phyloP scores from a whole-genome alignment of 2,329 filamentous ascomycete species.

The Cladosporium sp. region DNA sequence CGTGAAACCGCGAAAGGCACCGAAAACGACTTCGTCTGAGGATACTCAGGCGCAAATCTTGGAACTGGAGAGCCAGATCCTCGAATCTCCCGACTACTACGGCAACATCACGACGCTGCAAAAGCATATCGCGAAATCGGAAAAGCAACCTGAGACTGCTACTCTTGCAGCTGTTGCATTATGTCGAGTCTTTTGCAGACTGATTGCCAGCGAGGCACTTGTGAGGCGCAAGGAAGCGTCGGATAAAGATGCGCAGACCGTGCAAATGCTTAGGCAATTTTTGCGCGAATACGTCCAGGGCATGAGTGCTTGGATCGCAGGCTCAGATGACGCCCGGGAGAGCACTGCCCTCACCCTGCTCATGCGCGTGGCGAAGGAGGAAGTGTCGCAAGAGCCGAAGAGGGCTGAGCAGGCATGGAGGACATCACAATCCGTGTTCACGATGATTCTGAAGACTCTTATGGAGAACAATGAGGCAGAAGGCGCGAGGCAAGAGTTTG shows the following conservation, averaged over 20 bases:
- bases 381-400: constrained; percentile 51
- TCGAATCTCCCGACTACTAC: constrained; percentile 83
- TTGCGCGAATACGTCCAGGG: constrained; percentile 56
- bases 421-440: constrained; percentile 51
- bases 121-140: constrained; percentile 44
- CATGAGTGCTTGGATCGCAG: constrained; percentile 55
- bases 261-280: constrained; percentile 70
- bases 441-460: constrained; percentile 56
- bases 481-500: constrained; percentile 63
- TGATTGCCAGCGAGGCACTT: constrained; percentile 69
- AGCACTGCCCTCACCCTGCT: constrained; percentile 67
- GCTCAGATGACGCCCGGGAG: constrained; percentile 55
- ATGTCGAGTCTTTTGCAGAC: constrained; percentile 76
- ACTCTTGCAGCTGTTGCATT: constrained; percentile 67
- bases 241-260: constrained; percentile 68
- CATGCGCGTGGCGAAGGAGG: constrained; percentile 79
- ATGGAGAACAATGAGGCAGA: constrained; percentile 53
- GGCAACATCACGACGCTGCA: constrained; percentile 79
- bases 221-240: constrained; percentile 57
- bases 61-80: constrained; percentile 69
- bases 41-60: constrained; percentile 62
- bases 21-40: constrained; percentile 33
- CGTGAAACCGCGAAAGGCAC: constrained; percentile 30
- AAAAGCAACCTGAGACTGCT: constrained; percentile 46
- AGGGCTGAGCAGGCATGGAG: constrained; percentile 61